Evolutionary conservation across 2,329 filamentous ascomycete genomes (phyloP).

Genomic region (Talaromyces sp.): DNA sequence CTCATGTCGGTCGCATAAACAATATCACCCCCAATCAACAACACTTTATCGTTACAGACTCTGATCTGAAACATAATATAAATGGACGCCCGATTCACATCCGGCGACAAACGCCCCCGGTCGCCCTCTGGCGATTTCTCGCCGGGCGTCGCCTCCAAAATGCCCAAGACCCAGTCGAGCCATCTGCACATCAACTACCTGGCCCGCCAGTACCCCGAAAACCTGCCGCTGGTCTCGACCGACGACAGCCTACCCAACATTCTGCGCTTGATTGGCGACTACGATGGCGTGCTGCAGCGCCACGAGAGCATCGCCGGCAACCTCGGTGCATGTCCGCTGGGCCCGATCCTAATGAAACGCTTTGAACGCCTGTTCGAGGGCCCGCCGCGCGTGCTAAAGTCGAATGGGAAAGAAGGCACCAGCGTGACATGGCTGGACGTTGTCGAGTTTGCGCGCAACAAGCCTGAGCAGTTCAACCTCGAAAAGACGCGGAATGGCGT

Average conservation of each 20-base stretch:
- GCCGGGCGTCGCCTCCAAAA: conserved; percentile 39
- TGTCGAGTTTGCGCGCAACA: conserved; percentile 74
- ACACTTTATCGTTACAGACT: not conserved
- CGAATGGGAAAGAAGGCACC: conserved; percentile 54
- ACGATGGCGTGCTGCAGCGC: conserved; percentile 77
- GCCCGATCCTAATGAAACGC: conserved; percentile 75
- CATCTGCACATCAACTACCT: conserved; percentile 65
- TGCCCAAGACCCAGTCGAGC: conserved; percentile 49
- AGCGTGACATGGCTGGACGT: conserved; percentile 78
- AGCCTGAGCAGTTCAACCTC: conserved; percentile 70
- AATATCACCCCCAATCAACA: not conserved
- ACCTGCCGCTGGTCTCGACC: conserved; percentile 56
- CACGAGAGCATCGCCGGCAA: conserved; percentile 84
- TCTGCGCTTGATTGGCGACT: conserved; percentile 66
- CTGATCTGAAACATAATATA: no score
- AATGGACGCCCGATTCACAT: conserved; percentile 18
- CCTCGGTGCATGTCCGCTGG: conserved; percentile 74
- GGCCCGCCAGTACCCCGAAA: conserved; percentile 55
- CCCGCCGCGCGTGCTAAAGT: conserved; percentile 62
- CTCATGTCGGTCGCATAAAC: not conserved
- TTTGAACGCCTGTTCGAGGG: conserved; percentile 84
- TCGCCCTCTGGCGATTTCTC: conserved; percentile 38
- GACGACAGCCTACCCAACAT: conserved; percentile 70
- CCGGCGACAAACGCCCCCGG: conserved; percentile 40
- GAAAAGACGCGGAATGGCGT: conserved; percentile 62